These are phyloP conservation scores for Blastocrithidia nonstop DNA, from an alignment of 208 protist genomes.

Conservation along the genomic window DNA sequence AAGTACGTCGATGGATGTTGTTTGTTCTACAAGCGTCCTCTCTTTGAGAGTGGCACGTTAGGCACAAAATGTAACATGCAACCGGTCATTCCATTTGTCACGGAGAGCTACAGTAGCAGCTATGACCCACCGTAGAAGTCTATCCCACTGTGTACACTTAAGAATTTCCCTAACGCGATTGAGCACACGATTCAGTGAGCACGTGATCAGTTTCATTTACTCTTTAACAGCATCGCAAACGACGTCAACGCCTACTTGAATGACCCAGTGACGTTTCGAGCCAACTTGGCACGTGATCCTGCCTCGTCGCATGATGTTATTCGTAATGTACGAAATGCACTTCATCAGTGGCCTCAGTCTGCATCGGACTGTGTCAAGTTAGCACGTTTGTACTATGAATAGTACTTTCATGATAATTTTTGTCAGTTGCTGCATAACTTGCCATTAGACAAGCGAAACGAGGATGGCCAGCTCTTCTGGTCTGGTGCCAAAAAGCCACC, in stretches of 20 bases:
- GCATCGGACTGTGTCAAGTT: constrained; percentile 91
- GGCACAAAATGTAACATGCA: constrained; percentile 98
- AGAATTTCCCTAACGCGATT: constrained; percentile 99
- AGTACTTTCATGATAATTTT: constrained; percentile 93
- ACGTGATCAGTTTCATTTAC: constrained; percentile 78
- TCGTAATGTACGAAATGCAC: constrained; percentile 48
- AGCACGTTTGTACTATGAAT: constrained; percentile 90
- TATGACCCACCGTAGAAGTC: constrained; percentile 96
- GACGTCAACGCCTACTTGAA: constrained; percentile 83
- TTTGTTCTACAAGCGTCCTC: constrained; percentile 91
- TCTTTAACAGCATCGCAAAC: constrained; percentile 53
- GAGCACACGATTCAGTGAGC: constrained; percentile 98
- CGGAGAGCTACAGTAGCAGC: constrained; percentile 96
- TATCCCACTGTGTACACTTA: constrained; percentile 99
- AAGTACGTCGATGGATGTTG: constrained; percentile 94
- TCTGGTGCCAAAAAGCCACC: constrained; percentile 83
- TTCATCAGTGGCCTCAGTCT: constrained; percentile 54
- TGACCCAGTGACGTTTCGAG: constrained; percentile 41
- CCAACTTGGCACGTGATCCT: constrained; percentile 53
- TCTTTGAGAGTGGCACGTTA: constrained; percentile 99
- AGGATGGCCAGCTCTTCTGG: constrained; percentile 86
- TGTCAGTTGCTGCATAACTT: constrained; percentile 96
- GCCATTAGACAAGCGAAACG: constrained; percentile 91
- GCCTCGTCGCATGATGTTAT: constrained; percentile 41
- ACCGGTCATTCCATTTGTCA: constrained; percentile 94